A percentile compares a stretch with the other conserved stretches of the same genome.
phyloP scores from a whole-genome alignment of 2,329 filamentous ascomycete genomes.

The Fusarium sp. region DNA sequence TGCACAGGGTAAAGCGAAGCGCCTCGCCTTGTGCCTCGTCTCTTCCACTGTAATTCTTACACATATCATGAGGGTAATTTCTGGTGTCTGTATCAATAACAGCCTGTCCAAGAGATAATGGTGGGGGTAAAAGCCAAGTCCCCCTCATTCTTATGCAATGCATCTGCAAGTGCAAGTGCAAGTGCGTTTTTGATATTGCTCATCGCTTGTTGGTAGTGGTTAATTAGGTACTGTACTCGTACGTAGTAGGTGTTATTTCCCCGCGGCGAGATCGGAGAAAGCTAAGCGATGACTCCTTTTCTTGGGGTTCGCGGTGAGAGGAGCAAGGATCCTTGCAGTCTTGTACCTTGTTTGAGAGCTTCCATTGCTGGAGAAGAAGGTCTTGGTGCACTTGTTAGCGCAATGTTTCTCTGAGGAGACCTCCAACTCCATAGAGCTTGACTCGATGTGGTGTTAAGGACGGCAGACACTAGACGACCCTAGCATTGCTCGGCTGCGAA shows the following conservation, averaged over 20 bases:
- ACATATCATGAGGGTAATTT: conserved; percentile 44
- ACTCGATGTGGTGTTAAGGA: conserved; percentile 38
- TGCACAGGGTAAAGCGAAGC: conserved; percentile 19
- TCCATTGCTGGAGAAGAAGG: conserved; percentile 45
- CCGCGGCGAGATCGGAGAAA: conserved; percentile 46
- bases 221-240: background rate
- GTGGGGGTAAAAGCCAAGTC: conserved; percentile 28
- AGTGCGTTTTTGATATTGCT: conserved; percentile 25
- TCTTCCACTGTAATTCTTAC: conserved; percentile 32
- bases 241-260: background rate
- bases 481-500: conserved; percentile 34
- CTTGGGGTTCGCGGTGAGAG: conserved; percentile 21
- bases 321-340: conserved; percentile 5
- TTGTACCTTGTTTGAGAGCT: conserved; percentile 36
- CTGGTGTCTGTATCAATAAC: conserved; percentile 30
- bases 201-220: conserved; percentile 14
- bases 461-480: background rate
- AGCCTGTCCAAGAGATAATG: conserved; percentile 31
- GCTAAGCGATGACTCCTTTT: conserved; percentile 42
- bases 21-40: conserved; percentile 5
- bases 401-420: conserved; percentile 18
- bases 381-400: conserved; percentile 39
- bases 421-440: conserved; percentile 30
- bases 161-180: background rate
- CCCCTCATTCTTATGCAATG: conserved; percentile 23